Evolutionary conservation across 768 basidiomycete species (phyloP), one percentile per base, ranked within the genome.

Genomic region (Mycena floridula): DNA sequence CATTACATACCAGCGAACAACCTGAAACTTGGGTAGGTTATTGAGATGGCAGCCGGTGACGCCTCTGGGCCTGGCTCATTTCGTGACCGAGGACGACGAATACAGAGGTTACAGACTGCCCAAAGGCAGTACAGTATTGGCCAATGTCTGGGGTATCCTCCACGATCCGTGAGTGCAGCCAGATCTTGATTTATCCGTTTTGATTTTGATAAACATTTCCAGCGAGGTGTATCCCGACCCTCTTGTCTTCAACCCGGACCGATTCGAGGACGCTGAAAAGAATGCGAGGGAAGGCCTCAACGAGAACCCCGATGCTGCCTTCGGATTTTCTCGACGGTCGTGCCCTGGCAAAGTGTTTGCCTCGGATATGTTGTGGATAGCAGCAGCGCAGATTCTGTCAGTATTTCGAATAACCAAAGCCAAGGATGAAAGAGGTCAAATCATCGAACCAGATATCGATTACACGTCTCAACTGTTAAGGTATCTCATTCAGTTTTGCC

Each of bases 341-440:
- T 76, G 74, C 51, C 73, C 73, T 3, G 72, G 74, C 8, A 61
- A 65, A 24, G 65, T 61, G 55, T 54, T 76, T 5, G 74, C 70
- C 23, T 59, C 64, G 36, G 68, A 69, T 50, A 64, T 66, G 5
- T 42, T 74, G 20, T 74, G 68, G 67, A 67, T 74, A 21, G 55
- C 65, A 6, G 56, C 71, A 7, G 66, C 69, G 16, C 68, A 65
- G 2, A 54, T 72, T 15, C 52, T 76, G 16, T 45, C 65, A 2
- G 62, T 66, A 4, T 74, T 65, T 53, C 53, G 59, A 20, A 69
- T 76, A 21, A 52, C 62, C 22, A 66, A 62, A 46, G 55, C 67
- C n/a, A 44, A 60, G 9, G 63, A 68, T 44, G 59, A 62, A 15
- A 56, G 63, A 11, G 69, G 70, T 5, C 45, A 48, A 21, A 49